Conservation (phyloP, 192 early-diverging fungal genomes). For the Powellomyces hirtus region DNA sequence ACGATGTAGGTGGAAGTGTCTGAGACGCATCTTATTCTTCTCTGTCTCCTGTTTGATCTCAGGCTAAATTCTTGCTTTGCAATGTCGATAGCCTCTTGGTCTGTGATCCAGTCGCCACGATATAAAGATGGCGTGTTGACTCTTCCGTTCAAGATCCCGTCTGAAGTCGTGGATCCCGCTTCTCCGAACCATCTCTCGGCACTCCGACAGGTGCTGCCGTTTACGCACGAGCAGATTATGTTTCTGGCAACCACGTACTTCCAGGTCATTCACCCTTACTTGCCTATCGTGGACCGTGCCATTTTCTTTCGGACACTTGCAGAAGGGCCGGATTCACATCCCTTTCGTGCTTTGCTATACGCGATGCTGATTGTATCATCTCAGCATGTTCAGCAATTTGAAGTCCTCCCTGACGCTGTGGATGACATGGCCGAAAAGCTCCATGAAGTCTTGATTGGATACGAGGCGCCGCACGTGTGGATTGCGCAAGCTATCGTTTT, state of each 20-base stretch:
- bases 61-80: too few relatives aligned
- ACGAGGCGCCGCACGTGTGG: conserved; percentile 22
- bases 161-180: background rate
- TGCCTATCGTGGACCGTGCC: conserved; percentile 22
- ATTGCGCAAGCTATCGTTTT: conserved; percentile 12
- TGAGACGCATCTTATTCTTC: too few relatives aligned
- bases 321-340: conserved; percentile 17
- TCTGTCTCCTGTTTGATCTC: too few relatives aligned
- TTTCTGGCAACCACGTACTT: conserved; percentile 2
- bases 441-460: conserved; percentile 7
- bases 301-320: conserved; percentile 14
- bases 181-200: background rate
- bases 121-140: conserved; percentile 14
- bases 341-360: conserved; percentile 18
- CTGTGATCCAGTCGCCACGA: conserved; percentile 7
- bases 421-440: background rate
- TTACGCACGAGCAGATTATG: conserved; percentile 23
- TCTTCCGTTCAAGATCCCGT: conserved; percentile 14
- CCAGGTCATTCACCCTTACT: conserved; percentile 18
- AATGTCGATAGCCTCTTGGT: background rate
- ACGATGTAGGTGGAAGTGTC: background rate
- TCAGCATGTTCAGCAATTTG: background rate
- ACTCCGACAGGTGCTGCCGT: conserved; percentile 6
- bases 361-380: conserved; percentile 7
- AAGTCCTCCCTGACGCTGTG: background rate